Evolutionary conservation across 2,329 filamentous ascomycete species (phyloP), one percentile per base, ranked within the genome.

Genomic region (Sarocladiaceae sp.): DNA sequence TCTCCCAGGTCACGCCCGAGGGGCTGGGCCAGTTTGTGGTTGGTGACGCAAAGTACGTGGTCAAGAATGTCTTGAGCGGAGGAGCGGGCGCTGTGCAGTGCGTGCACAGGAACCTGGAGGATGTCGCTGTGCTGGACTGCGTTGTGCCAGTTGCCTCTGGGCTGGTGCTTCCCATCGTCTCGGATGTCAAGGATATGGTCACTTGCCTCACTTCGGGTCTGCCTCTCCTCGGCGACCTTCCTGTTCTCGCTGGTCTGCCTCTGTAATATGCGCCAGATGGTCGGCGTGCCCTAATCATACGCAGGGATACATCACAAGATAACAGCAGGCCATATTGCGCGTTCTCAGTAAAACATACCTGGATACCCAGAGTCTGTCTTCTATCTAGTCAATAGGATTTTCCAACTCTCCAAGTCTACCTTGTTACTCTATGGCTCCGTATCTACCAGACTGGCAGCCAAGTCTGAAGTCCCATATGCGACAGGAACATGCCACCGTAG

Each of bases 181-280:
- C 33, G 10, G 33, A 40, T 12, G 33, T 40, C 21, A 45, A 24
- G 11, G 43, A 39, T 18, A 39, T 40, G 13, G 26, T 37, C 24
- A 45, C 43, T 21, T 45, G 43, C 43, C 43, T 45, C 32, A 33
- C 27, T 16, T 45, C 43, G n/a, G 43, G 26, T 21, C 33, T 45
- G n/a, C 43, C 43, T 33, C 21, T 45, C 9, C 39, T 45, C n/a
- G 24, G 33, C 18, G 26, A 31, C 13, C 43, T 45, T 13, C 43
- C 43, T 7, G 43, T 33, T 13, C 33, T 45, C 15, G 24, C 33
- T 20, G 7, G 11, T 29, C 37, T 35, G 18, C 43, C 32, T 35
- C 43, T 44, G 35, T 41, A 21, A 42, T 26, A 23, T 23, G 12
- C 40, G 23, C 3, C 29, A 33, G n/a, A n/a, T n/a, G n/a, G n/a